A percentile compares a stretch with the other conserved stretches of the same genome.
These are phyloP conservation scores for Cyclocybe cylindracea DNA, from an alignment of 768 basidiomycete species.

Conservation along the genomic window DNA sequence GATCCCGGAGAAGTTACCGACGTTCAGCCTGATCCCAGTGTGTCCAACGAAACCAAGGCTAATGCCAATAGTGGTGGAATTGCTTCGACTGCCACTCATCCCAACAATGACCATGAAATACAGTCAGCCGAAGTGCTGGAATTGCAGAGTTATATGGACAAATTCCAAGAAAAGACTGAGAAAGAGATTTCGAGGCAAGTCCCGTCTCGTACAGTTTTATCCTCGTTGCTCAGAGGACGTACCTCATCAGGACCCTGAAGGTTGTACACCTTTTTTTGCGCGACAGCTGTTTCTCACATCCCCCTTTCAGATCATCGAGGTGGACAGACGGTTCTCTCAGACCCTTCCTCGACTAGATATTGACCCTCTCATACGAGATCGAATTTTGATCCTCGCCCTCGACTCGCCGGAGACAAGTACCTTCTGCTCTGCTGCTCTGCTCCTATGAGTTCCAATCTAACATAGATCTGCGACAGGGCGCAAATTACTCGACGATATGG, in stretches of 20 bases:
- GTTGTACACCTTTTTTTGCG: slow-evolving; percentile 17
- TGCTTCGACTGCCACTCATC: neutral
- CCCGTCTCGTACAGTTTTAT: neutral
- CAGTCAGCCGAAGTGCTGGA: slow-evolving; percentile 49
- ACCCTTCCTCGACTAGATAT: slow-evolving; percentile 64
- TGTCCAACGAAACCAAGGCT: neutral
- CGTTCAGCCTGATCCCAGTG: neutral
- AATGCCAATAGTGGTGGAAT: no score
- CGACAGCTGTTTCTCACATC: neutral
- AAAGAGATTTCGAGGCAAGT: slow-evolving; percentile 72
- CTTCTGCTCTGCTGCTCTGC: no score
- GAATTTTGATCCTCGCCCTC: slow-evolving; percentile 54
- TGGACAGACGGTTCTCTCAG: slow-evolving; percentile 74
- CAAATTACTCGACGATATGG: slow-evolving; percentile 50
- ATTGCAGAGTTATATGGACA: slow-evolving; percentile 77
- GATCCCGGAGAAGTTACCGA: no score
- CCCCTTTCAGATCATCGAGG: slow-evolving; percentile 66
- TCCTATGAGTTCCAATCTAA: no score
- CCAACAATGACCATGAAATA: neutral
- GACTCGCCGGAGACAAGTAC: slow-evolving; percentile 6
- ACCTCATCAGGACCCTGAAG: slow-evolving; percentile 33
- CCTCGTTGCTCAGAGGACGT: neutral
- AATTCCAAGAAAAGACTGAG: slow-evolving; percentile 84
- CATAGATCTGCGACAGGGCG: slow-evolving; percentile 19
- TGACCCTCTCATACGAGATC: slow-evolving; percentile 56